Evolutionary conservation across 176 grass and related monocot genomes (phyloP), one percentile per base, ranked within the genome.

Genomic region (Pontederia crassipes): DNA sequence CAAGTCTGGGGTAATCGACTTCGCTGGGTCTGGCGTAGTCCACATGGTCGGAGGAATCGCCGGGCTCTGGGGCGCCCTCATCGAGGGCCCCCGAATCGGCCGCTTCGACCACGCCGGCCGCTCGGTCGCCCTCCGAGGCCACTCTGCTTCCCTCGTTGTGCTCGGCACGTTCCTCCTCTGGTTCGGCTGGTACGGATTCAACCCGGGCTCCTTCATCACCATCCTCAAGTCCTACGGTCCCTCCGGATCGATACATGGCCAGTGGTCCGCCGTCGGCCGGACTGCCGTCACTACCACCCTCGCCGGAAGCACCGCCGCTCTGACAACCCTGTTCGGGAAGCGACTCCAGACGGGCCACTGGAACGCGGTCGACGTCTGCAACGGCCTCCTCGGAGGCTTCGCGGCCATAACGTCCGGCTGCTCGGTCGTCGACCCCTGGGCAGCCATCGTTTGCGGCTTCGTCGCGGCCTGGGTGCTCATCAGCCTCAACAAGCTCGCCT

Each of bases 121-220:
- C 52, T 69, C 66, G 10, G 64, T 58, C 5, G 58, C 24, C 45
- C 64, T 61, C 17, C 71, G 70, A 0, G 64, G 49, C 18, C 78
- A 81, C 17, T 74, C 60, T 45, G 61, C 54, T 3, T 54, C 72
- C 11, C 72, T 81, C 12, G 59, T 81, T 11, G 78, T 81, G 46
- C 52, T 75, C 26, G 71, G 72, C 56, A 81, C 72, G 4, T 81
- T 75, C 11, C 14, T 81, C 58, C 78, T 81, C 58, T 81, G 78
- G 78, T 81, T 81, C 58, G 78, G 78, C 11, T 81, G 78, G 78
- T 81, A 75, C 18, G 78, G 78, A 45, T 81, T 81, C 71, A 81
- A 81, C 64, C 64, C 78, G 10, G 72, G 78, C 2, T 81, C 77
- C 58, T 80, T 80, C 55, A 48, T 74, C 29, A 29, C 17, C 62